Conservation (phyloP, 306 rosid genomes). For the Cicer chorassanicum region DNA sequence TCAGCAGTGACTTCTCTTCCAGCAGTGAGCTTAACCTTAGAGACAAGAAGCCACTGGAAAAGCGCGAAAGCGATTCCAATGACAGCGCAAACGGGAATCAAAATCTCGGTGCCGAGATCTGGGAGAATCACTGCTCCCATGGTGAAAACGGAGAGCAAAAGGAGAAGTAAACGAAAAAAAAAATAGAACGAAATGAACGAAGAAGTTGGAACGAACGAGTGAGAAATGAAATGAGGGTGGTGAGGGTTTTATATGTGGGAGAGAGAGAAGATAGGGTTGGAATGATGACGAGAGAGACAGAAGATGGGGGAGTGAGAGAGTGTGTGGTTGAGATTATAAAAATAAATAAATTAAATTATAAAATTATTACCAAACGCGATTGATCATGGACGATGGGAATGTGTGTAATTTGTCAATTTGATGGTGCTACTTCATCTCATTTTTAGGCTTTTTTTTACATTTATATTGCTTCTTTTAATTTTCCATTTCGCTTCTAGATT, state of each 20-base stretch:
- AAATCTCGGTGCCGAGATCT: constrained; percentile 82
- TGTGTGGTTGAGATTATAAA: constrained; percentile 34
- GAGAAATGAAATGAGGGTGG: not conserved
- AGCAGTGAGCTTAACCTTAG: constrained; percentile 73
- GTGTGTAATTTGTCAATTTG: constrained; percentile 37
- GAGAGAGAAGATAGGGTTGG: constrained; percentile 34
- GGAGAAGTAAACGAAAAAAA: too few relatives aligned
- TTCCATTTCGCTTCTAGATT: too few relatives aligned
- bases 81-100: constrained; percentile 80
- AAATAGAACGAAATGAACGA: not conserved
- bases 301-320: constrained; percentile 37
- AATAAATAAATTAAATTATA: not conserved
- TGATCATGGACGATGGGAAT: constrained; percentile 10
- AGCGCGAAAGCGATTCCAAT: constrained; percentile 78
- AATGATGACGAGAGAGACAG: constrained; percentile 36
- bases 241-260: constrained; percentile 43
- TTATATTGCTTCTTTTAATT: too few relatives aligned
- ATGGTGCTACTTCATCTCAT: constrained; percentile 25
- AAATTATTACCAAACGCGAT: not conserved
- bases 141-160: not conserved
- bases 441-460: constrained; percentile 6
- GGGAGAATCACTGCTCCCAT: constrained; percentile 79
- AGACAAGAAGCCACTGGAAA: constrained; percentile 75
- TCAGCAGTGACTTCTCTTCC: constrained; percentile 44
- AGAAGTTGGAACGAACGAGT: not conserved